These are phyloP conservation scores for Berkeleyomyces rouxiae DNA, from an alignment of 2,329 filamentous ascomycete genomes.

Conservation along the genomic window DNA sequence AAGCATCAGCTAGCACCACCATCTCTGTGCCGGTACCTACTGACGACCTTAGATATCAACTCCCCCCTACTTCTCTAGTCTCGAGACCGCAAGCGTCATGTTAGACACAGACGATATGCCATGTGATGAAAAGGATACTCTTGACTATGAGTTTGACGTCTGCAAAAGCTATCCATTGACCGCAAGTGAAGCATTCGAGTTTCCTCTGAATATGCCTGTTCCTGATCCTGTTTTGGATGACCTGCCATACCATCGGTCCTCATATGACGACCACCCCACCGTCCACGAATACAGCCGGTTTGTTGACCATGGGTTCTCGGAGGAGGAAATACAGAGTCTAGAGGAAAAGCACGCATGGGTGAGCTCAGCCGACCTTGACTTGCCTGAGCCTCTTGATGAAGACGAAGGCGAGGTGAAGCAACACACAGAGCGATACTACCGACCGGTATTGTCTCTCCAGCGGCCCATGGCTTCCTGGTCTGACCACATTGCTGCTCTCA, in stretches of 20 bases:
- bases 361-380: not conserved
- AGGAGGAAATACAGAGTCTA: not conserved
- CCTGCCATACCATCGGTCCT: not conserved
- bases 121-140: not conserved
- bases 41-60: not conserved
- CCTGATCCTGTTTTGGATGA: not conserved
- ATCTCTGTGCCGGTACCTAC: not conserved
- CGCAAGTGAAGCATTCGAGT: not conserved
- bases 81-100: not conserved
- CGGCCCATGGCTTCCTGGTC: not conserved
- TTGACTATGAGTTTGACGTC: not conserved
- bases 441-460: not conserved
- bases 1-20: too few relatives aligned
- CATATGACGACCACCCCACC: not conserved
- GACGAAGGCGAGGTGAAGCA: not conserved
- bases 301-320: not conserved
- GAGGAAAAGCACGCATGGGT: not conserved
- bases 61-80: not conserved
- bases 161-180: not conserved
- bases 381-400: not conserved
- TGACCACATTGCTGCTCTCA: not conserved
- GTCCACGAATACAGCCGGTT: not conserved
- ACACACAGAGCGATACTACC: not conserved
- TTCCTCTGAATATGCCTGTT: not conserved
- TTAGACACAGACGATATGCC: not conserved